phyloP scores from a whole-genome alignment of 2,329 filamentous ascomycete species.

The Clonostachys solani region DNA sequence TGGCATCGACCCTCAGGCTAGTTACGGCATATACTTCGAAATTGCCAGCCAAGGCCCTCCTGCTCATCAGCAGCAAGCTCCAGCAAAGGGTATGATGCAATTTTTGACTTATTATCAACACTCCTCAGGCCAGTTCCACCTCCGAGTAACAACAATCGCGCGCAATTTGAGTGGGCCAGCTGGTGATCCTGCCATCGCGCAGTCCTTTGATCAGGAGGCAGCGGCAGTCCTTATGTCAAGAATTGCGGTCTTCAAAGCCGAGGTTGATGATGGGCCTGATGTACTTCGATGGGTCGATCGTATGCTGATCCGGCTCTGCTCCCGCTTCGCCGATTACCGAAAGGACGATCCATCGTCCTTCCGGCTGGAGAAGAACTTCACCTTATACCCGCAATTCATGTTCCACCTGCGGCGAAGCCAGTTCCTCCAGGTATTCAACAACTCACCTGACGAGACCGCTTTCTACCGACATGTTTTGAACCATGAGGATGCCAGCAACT shows the following conservation, averaged over 20 bases:
- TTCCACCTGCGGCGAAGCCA: slow-evolving; percentile 96
- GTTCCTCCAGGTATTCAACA: slow-evolving; percentile 99
- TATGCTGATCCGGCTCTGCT: slow-evolving; percentile 96
- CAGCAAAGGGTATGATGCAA: slow-evolving; percentile 93
- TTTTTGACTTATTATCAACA: slow-evolving; percentile 99
- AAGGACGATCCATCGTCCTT: slow-evolving; percentile 98
- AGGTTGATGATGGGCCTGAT: slow-evolving; percentile 97
- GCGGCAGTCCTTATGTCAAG: slow-evolving; percentile 98
- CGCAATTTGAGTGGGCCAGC: slow-evolving; percentile 89
- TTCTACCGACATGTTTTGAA: slow-evolving; percentile 97
- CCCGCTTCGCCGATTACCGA: slow-evolving; percentile 93
- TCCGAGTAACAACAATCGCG: slow-evolving; percentile 91
- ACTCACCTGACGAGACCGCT: slow-evolving; percentile 97
- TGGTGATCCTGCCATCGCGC: slow-evolving; percentile 89
- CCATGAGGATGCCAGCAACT: slow-evolving; percentile 95
- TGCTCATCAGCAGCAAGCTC: slow-evolving; percentile 77
- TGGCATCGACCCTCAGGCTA: slow-evolving; percentile 88
- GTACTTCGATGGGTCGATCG: slow-evolving; percentile 96
- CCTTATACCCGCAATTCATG: slow-evolving; percentile 98
- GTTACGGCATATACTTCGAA: slow-evolving; percentile 96
- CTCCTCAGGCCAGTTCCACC: slow-evolving; percentile 91
- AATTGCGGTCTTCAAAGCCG: slow-evolving; percentile 97
- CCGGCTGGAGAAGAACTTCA: slow-evolving; percentile 97
- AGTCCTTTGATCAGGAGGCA: slow-evolving; percentile 97
- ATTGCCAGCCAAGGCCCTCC: slow-evolving; percentile 85